Evolutionary conservation across 2,329 filamentous ascomycete genomes (phyloP), one percentile per base, ranked within the genome.

Genomic region (Zymoseptoria crescenta): DNA sequence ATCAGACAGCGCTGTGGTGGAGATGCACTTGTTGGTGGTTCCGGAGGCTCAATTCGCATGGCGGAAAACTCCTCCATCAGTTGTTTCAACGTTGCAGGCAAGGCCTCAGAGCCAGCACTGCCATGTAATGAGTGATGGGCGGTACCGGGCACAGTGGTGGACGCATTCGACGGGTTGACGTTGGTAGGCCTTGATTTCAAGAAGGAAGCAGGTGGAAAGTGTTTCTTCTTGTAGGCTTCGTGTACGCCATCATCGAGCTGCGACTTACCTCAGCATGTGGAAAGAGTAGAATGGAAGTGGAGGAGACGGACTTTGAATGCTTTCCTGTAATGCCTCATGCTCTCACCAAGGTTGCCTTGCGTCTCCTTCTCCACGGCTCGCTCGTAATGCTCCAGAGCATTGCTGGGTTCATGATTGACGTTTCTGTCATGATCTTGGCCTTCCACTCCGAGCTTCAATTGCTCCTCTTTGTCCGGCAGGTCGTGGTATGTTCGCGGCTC

Each of bases 381-480:
- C 72, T 97, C 94, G 69, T 94, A 97, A 73, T 96, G 89, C 67
- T 97, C 94, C 16, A 99, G 76, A 0, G 94, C 94, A 9, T 92
- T 89, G 21, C 79, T 78, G 4, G 88, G 88, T 66, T 87, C 82
- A 59, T 71, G 64, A 19, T 63, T 69, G 4, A 66, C 60, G 3
- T 71, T 64, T 62, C 72, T 65, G 8, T 72, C 64, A 29, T 74
- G 66, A 62, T 76, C 67, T 74, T 74, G 72, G 56, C 77, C 76
- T 64, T 67, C 68, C 19, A 48, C 54, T 4, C 75, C 76, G 51
- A 79, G 67, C 59, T 71, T 74, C 54, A 76, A 67, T 21, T 74
- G 74, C 56, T 76, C 74, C 52, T 78, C 74, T 64, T 75, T 77
- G 61, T 79, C 74, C 8, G 76, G 76, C 24, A 80, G 67, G 60